Evolutionary conservation across 495 filamentous ascomycete genomes (phyloP).

Genomic region (Talaromyces trachyspermus): DNA sequence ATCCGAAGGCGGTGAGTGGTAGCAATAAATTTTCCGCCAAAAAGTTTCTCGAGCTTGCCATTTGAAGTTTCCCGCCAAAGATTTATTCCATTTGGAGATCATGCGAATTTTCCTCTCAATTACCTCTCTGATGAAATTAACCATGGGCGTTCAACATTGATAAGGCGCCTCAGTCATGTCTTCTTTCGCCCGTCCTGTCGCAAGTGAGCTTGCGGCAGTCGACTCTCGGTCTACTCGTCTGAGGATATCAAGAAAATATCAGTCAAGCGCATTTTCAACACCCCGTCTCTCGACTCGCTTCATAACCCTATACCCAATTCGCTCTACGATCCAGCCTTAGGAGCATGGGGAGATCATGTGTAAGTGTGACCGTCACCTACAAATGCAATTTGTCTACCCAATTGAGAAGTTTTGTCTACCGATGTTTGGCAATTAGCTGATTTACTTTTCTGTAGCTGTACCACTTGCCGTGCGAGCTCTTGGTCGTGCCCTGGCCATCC

Average conservation of each 20-base stretch:
- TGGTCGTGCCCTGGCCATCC: conserved; percentile 83
- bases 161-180: conserved; percentile 38
- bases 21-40: conserved; percentile 25
- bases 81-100: background rate
- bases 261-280: conserved; percentile 85
- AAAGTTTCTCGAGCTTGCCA: conserved; percentile 12
- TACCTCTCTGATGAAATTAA: conserved; percentile 7
- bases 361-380: conserved; percentile 39
- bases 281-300: conserved; percentile 80
- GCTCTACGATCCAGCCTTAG: conserved; percentile 86
- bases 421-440: background rate
- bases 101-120: background rate
- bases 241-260: conserved; percentile 83
- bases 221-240: conserved; percentile 71
- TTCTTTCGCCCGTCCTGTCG: conserved; percentile 86
- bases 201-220: conserved; percentile 77
- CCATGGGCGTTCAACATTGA: background rate
- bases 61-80: conserved; percentile 5
- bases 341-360: conserved; percentile 78
- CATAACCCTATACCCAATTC: conserved; percentile 80
- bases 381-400: background rate
- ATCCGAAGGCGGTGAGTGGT: conserved; percentile 15
- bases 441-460: conserved; percentile 54
- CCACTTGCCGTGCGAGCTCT: conserved; percentile 75
- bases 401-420: conserved; percentile 2